Base-by-base conservation (phyloP, 176 grass and related monocot genomes). In the Carex littledalei region DNA sequence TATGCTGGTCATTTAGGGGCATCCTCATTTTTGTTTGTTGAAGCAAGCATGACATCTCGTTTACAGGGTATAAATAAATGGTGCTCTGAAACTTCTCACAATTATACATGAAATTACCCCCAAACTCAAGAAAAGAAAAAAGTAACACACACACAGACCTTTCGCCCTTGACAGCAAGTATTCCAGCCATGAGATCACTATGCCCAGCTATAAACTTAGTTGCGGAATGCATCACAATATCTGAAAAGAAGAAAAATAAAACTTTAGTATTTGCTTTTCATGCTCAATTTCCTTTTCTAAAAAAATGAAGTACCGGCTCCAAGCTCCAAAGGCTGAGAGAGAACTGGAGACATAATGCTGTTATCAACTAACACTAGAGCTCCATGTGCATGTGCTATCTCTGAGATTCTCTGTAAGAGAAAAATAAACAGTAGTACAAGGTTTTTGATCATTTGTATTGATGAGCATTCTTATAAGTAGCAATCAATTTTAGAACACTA, bases 201-300 rank as follows among this genome's bases (percentile, higher is more conserved):
- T 98, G 95, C 41, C 95, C 95, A 57, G 95, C 88, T 86, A 98
- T 88, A 89, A 98, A 98, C 87, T 98, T 98, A 75, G 95, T 98
- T 7, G 95, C 93, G 50, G 95, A 98, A 89, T 98, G 95, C 95
- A 98, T 98, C 43, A 98, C 93, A 63, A 98, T 94, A 98, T 98
- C 95, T 98, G 84, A 31, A 18, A 63, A 3, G 6, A 49, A 7
- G 12, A n/a, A 88, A 84, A 17, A 45, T 8, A 86, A 24, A 80
- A 21, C 60, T 16, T 81, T 69, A 41, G 66, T 16, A 80, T 10
- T 76, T 57, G 65, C 15, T 18, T 58, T 31, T 14, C 41, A 86
- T 54, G 52, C 15, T 17, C 83, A 49, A 0, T 81, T 21, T 67
- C 0, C 85, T 26, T 22, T 83, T 67, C 13, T 79, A 26, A 57